Base-by-base conservation (phyloP, 1,284 basidiomycete species). In the Ustilago curta region DNA sequence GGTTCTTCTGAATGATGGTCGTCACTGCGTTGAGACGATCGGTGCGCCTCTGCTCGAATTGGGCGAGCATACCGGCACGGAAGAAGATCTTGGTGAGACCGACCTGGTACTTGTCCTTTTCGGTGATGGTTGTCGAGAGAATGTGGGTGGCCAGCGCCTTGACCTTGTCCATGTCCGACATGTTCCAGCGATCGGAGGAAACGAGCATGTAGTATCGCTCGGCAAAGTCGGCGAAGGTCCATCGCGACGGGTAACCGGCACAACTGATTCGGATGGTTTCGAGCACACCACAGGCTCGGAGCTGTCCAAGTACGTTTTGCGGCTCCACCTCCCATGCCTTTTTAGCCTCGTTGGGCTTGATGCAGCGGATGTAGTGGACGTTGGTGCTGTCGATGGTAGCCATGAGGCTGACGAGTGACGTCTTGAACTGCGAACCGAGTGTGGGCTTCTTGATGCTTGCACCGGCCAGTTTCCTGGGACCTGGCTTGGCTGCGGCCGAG, bases 21-120 rank as follows among this genome's bases (percentile, higher is more conserved):
- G 96, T 94, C 84, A 99, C 90, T 19, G 90, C 88, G 83, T 97
- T 96, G 60, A 99, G 89, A 67, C 92, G 89, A 69, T 93, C 91
- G 8, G 93, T 91, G 29, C 97, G 91, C 55, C 95, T 88, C 35
- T 94, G 91, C 86, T 99, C 97, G 57, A 99, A 89, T 16, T 93
- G 91, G n/a, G 97, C 96, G 44, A 99, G 91, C 93, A 99, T 97
- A 76, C 97, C 97, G 12, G 97, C 95, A 59, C 97, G 91, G 90
- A 99, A 99, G 88, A 99, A 99, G 82, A 99, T 97, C 87, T 99
- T 99, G 37, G 94, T 97, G 25, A 95, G 88, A 78, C 97, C 97
- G 80, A 92, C 91, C 87, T 99, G 97, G 86, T 97, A 97, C 88
- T 97, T 97, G 88, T 97, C 94, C 25, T 91, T 89, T 77, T 99